These are phyloP conservation scores for Sarcomyxa edulis DNA, from an alignment of 768 basidiomycete species.

Conservation along the genomic window DNA sequence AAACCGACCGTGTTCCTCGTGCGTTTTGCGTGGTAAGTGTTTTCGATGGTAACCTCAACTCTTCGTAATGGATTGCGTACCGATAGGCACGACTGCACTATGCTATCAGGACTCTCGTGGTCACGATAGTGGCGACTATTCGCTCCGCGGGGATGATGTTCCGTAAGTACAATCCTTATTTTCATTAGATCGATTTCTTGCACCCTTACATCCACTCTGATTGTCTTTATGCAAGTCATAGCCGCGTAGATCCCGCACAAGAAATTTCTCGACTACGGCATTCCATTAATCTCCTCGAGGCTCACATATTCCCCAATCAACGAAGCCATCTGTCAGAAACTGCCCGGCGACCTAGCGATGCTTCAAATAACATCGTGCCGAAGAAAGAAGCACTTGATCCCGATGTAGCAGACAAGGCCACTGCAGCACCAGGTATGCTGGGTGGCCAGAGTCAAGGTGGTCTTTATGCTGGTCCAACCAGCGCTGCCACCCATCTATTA, in stretches of 20 bases:
- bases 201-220: constrained; percentile 8
- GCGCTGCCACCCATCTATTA: constrained; percentile 63
- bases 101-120: constrained; percentile 77
- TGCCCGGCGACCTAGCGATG: constrained; percentile 31
- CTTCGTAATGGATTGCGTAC: constrained; percentile 7
- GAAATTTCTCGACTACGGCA: constrained; percentile 68
- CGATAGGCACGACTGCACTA: constrained; percentile 66
- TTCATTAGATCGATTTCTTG: constrained; percentile 10
- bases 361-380: constrained; percentile 31
- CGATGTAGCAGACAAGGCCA: constrained; percentile 40
- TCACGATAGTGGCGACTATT: constrained; percentile 48
- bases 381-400: constrained; percentile 51
- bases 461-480: constrained; percentile 76
- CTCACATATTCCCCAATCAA: constrained; percentile 46
- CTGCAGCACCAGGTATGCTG: constrained; percentile 57
- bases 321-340: constrained; percentile 24
- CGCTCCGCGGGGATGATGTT: constrained; percentile 48
- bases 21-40: constrained; percentile 69
- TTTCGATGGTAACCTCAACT: not conserved
- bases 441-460: constrained; percentile 63
- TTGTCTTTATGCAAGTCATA: constrained; percentile 20
- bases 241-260: constrained; percentile 47
- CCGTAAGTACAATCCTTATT: constrained; percentile 35
- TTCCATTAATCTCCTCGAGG: constrained; percentile 62
- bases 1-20: constrained; percentile 85